Base-by-base conservation (phyloP, 805 yeast species). In the Starmerella etchellsii region DNA sequence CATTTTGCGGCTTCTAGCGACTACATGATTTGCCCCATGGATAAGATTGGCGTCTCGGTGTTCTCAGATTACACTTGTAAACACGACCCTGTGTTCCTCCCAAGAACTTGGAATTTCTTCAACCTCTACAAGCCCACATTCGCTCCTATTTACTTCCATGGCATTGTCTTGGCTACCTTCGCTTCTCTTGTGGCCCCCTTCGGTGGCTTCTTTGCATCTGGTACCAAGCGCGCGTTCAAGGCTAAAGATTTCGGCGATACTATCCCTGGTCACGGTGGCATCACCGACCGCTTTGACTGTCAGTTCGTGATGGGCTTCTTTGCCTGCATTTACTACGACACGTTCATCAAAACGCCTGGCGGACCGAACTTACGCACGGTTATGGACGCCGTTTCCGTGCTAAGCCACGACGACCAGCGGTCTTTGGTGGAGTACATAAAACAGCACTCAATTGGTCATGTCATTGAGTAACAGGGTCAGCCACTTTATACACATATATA, bases 231-330 rank as follows among this genome's bases (percentile, higher is more conserved):
- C 63, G 84, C 97, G 13, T 87, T 91, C 65, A 82, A 88, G 56
- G 85, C 87, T 41, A 91, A 91, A 64, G 98, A 91, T 63, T 91
- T 91, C 56, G 98, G 97, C 51, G 94, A 88, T 57, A 88, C 97
- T 9, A 91, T 91, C 52, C 98, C 98, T 14, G 98, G 98, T 25
- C 98, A 91, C 58, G 98, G 98, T 48, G 98, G 98, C 52, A 78
- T 91, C 51, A 87, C 96, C 21, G 98, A 91, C 60, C 74, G 98
- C 64, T 78, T 91, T 67, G 98, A 91, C 64, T 91, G 98, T 64
- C 97, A 91, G 64, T 91, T 88, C 58, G 67, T 91, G 53, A 91
- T 91, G 97, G 98, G 98, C 11, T 82, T 94, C 30, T 91, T 91
- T 58, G 73, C 91, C 26, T 87, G 85, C 57, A 68, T 91, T 50